These are phyloP conservation scores for Pleurotus citrinopileatus DNA, from an alignment of 768 basidiomycete species.

Conservation along the genomic window DNA sequence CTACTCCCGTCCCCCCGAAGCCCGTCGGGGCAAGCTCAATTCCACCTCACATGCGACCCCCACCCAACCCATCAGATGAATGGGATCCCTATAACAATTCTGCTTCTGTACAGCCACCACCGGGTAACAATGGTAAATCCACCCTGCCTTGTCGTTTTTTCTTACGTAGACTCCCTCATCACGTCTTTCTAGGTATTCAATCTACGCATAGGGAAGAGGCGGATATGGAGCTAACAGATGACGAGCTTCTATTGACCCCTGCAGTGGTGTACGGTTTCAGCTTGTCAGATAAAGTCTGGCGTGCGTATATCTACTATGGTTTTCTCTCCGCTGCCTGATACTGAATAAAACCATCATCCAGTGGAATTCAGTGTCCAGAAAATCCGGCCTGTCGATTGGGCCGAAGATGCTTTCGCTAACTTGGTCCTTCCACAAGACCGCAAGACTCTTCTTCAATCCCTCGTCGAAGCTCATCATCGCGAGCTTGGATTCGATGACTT, in stretches of 20 bases:
- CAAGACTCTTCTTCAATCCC: constrained; percentile 52
- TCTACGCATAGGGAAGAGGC: background rate
- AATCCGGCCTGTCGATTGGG: constrained; percentile 53
- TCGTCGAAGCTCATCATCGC: constrained; percentile 56
- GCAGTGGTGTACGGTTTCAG: constrained; percentile 64
- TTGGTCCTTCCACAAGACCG: constrained; percentile 53
- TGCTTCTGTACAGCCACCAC: background rate
- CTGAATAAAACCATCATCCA: constrained; percentile 18
- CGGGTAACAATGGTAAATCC: constrained; percentile 6
- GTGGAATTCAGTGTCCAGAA: constrained; percentile 62
- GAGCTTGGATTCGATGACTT: constrained; percentile 57
- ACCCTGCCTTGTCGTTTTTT: no score
- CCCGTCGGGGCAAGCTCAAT: constrained; percentile 6
- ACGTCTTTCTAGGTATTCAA: background rate
- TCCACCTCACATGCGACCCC: constrained; percentile 10
- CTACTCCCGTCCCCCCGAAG: constrained; percentile 30
- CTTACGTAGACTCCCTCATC: no score
- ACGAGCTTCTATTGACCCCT: constrained; percentile 53
- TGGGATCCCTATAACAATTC: constrained; percentile 22
- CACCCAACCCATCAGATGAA: constrained; percentile 1
- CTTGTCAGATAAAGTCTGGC: constrained; percentile 16
- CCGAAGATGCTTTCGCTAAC: constrained; percentile 53
- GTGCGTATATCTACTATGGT: constrained; percentile 7
- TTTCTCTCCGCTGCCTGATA: constrained; percentile 1
- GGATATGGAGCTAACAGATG: constrained; percentile 41